phyloP scores from a whole-genome alignment of 371 early-diverging fungal genomes.

The Syncephalastrum monosporum region DNA sequence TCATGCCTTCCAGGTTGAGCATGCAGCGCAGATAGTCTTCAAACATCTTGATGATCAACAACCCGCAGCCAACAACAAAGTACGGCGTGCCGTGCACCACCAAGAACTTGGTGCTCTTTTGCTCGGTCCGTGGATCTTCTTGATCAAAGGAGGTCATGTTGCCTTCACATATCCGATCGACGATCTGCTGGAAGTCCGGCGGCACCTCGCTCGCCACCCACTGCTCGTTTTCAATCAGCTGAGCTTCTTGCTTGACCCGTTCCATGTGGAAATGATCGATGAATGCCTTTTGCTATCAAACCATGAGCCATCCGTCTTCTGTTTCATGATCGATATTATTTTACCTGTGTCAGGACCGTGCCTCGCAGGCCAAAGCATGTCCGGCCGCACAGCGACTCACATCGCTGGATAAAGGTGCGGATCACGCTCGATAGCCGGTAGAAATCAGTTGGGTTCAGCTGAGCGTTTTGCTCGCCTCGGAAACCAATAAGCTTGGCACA shows the following conservation, averaged over 20 bases:
- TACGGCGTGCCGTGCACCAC: slow-evolving; percentile 64
- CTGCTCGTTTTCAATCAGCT: slow-evolving; percentile 93
- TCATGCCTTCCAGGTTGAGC: slow-evolving; percentile 71
- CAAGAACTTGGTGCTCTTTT: slow-evolving; percentile 44
- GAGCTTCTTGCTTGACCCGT: slow-evolving; percentile 77
- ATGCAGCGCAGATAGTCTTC: slow-evolving; percentile 86
- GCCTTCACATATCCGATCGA: slow-evolving; percentile 67
- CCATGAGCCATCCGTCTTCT: neutral
- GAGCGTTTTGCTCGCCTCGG: slow-evolving; percentile 86
- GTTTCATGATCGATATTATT: no score
- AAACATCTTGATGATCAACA: slow-evolving; percentile 84
- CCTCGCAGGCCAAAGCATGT: slow-evolving; percentile 86
- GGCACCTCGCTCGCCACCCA: slow-evolving; percentile 93
- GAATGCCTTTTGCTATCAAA: slow-evolving; percentile 76
- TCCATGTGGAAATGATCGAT: slow-evolving; percentile 90
- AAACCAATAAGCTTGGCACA: slow-evolving; percentile 85
- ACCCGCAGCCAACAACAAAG: slow-evolving; percentile 82
- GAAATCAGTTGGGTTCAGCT: slow-evolving; percentile 84
- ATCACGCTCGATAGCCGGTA: slow-evolving; percentile 75
- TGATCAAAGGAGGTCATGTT: slow-evolving; percentile 20
- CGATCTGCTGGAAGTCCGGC: slow-evolving; percentile 85
- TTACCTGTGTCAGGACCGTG: slow-evolving; percentile 70
- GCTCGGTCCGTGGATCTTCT: slow-evolving; percentile 5
- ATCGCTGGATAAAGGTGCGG: slow-evolving; percentile 75
- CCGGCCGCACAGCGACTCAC: slow-evolving; percentile 75